phyloP scores from a whole-genome alignment of 176 grass and related monocot genomes.

The Guadua angustifolia region DNA sequence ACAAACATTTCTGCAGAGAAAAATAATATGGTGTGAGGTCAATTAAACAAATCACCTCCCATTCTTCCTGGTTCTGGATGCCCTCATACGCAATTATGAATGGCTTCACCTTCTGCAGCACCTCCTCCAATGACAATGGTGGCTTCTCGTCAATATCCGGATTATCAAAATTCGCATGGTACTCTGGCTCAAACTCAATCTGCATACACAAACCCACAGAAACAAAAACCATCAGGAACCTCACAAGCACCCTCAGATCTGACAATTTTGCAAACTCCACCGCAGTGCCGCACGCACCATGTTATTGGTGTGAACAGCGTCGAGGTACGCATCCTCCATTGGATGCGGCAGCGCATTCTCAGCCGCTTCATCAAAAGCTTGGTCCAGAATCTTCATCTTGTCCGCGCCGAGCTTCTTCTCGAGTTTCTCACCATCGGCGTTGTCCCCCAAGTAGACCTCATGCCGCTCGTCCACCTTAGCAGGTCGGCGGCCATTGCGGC shows the following conservation, averaged over 20 bases:
- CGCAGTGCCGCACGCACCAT: conserved; percentile 47
- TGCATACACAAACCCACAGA: conserved; percentile 45
- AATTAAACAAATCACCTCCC: conserved; percentile 67
- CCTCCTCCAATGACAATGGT: conserved; percentile 75
- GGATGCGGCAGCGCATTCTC: conserved; percentile 45
- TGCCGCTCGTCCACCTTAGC: conserved; percentile 15
- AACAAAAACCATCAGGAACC: conserved; percentile 24
- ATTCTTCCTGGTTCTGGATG: conserved; percentile 82
- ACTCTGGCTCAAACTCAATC: conserved; percentile 90
- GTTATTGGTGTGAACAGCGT: conserved; percentile 67
- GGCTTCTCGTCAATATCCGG: conserved; percentile 88
- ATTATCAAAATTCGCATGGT: conserved; percentile 67
- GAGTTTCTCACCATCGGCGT: conserved; percentile 57
- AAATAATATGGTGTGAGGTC: not conserved
- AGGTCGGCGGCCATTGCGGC: not conserved
- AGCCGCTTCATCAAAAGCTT: conserved; percentile 55
- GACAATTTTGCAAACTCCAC: not conserved
- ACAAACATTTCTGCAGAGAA: conserved; percentile 11
- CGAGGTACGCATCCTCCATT: conserved; percentile 34
- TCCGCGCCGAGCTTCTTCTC: conserved; percentile 68
- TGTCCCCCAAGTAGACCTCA: conserved; percentile 39
- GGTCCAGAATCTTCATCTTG: conserved; percentile 52
- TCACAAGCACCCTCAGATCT: conserved; percentile 5
- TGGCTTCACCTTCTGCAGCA: conserved; percentile 76
- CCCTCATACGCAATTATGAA: conserved; percentile 86